Conservation (phyloP, 805 yeast species). For the Wickerhamiella lipophila region DNA sequence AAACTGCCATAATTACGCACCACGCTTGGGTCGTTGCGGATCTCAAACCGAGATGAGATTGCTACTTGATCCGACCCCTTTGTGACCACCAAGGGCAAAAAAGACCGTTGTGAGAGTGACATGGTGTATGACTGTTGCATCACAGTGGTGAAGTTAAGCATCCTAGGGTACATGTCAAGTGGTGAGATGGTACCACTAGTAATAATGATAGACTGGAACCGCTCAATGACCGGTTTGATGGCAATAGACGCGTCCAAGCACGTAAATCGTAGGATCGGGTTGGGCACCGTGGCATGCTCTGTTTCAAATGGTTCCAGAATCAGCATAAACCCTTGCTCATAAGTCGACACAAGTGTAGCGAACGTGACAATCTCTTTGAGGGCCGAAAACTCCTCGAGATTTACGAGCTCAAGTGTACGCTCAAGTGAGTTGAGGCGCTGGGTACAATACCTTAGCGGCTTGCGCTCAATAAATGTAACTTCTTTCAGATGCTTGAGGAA, state of each 20-base stretch:
- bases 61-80: conserved; percentile 98
- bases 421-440: conserved; percentile 82
- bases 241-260: conserved; percentile 97
- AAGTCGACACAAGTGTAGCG: conserved; percentile 91
- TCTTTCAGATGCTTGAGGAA: conserved; percentile 88
- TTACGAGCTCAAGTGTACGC: conserved; percentile 73
- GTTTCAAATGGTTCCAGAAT: conserved; percentile 94
- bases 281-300: conserved; percentile 90
- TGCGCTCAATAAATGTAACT: conserved; percentile 79
- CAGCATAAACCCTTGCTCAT: conserved; percentile 82
- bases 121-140: conserved; percentile 90
- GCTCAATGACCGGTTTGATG: conserved; percentile 89
- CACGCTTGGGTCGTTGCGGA: conserved; percentile 93
- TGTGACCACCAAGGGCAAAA: conserved; percentile 89
- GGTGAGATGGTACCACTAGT: conserved; percentile 98
- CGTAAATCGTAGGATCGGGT: conserved; percentile 84
- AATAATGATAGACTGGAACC: conserved; percentile 81
- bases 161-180: conserved; percentile 94
- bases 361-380: conserved; percentile 91
- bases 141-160: conserved; percentile 88
- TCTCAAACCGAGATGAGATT: conserved; percentile 89
- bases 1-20: conserved; percentile 93
- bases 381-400: conserved; percentile 85
- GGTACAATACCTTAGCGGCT: conserved; percentile 84
- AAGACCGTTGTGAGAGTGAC: conserved; percentile 86